Conservation (phyloP, 2,329 filamentous ascomycete genomes). For the Aplosporella prunicola region DNA sequence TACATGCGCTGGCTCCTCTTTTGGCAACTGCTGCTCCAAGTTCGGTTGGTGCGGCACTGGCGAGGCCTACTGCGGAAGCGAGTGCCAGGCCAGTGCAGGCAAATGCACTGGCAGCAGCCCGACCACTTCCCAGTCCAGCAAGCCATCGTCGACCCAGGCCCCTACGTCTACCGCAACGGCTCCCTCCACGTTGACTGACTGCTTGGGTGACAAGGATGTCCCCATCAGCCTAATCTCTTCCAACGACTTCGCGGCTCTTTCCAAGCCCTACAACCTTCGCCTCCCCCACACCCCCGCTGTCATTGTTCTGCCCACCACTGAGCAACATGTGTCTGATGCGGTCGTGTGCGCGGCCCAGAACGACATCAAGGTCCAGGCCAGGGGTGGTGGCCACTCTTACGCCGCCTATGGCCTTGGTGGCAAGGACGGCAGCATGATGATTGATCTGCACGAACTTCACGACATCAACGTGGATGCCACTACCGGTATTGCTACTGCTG, state of each 20-base stretch:
- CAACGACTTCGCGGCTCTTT: conserved; percentile 16
- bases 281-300: conserved; percentile 40
- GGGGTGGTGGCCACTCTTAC: conserved; percentile 57
- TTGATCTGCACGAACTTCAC: conserved; percentile 40
- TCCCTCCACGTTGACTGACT: conserved; percentile 17
- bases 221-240: conserved; percentile 15
- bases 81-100: conserved; percentile 9
- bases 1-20: conserved; percentile 11
- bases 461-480: conserved; percentile 32
- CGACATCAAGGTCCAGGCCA: conserved; percentile 49
- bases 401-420: conserved; percentile 43
- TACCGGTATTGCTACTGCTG: conserved; percentile 35
- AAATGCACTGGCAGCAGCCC: conserved; percentile 1
- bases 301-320: conserved; percentile 46
- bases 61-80: conserved; percentile 8
- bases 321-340: conserved; percentile 47
- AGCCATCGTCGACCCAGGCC: background rate
- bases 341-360: conserved; percentile 47
- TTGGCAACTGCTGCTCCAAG: conserved; percentile 9
- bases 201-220: conserved; percentile 25
- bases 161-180: conserved; percentile 1
- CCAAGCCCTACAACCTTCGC: conserved; percentile 29
- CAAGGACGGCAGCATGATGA: conserved; percentile 39
- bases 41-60: conserved; percentile 11
- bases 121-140: conserved; percentile 2